These are phyloP conservation scores for Candida railenensis DNA, from an alignment of 805 yeast species.

Conservation along the genomic window DNA sequence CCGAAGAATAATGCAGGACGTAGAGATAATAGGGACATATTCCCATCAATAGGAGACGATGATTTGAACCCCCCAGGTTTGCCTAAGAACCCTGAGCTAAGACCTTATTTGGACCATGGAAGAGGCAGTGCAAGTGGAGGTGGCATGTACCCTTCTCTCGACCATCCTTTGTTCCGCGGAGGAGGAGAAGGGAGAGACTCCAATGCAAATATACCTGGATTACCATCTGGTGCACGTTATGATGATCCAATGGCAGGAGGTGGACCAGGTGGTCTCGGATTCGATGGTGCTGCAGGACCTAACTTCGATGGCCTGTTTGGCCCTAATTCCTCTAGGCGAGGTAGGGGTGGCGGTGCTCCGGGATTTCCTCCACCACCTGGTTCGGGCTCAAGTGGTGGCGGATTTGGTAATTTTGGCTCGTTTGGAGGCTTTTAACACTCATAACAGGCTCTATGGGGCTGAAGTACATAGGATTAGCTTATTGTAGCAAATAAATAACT, in stretches of 20 bases:
- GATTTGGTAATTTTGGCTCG: slow-evolving; percentile 6
- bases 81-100: slow-evolving; percentile 39
- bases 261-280: slow-evolving; percentile 21
- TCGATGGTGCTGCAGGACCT: slow-evolving; percentile 23
- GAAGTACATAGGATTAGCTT: too few relatives aligned
- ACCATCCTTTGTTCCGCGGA: slow-evolving; percentile 48
- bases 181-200: slow-evolving; percentile 20
- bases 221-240: slow-evolving; percentile 49
- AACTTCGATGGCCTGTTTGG: slow-evolving; percentile 2
- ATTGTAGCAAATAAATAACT: too few relatives aligned
- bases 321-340: neutral
- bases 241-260: slow-evolving; percentile 51
- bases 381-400: slow-evolving; percentile 3
- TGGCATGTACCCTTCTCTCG: slow-evolving; percentile 54
- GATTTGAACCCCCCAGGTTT: slow-evolving; percentile 52
- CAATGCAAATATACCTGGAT: slow-evolving; percentile 24
- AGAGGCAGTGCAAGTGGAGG: slow-evolving; percentile 24
- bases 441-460: too few relatives aligned
- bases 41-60: slow-evolving; percentile 44
- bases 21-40: slow-evolving; percentile 9
- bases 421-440: slow-evolving; percentile 1
- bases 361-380: slow-evolving; percentile 6
- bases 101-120: slow-evolving; percentile 45
- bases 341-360: slow-evolving; percentile 40
- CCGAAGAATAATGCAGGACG: slow-evolving; percentile 3